Base-by-base conservation (phyloP, 2,329 filamentous ascomycete species). In the Cladosporium cucumerinum region DNA sequence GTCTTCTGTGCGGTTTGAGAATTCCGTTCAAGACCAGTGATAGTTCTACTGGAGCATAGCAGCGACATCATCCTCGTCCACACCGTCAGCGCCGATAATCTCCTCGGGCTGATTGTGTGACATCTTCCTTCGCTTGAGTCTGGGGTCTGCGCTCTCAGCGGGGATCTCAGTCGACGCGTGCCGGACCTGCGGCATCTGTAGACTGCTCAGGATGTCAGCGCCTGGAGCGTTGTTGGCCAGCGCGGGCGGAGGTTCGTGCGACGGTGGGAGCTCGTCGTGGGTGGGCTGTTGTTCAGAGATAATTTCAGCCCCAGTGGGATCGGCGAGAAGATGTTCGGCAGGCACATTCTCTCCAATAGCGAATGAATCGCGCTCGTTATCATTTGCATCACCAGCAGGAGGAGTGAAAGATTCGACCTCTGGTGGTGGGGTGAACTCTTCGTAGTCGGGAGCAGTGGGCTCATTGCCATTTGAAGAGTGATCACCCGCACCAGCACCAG, bases 381-480 rank as follows among this genome's bases (percentile, higher is more conserved):
- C 69, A 8, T 63, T 57, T 5, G 75, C 78, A 59, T 76, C 73
- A 0, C 81, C 83, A 8, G 78, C 81, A 59, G 82, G 79, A 60
- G 82, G 79, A 0, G 93, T 97, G 64, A 97, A 83, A 6, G 89
- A 90, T 77, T 98, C 94, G 65, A 96, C 84, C 70, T 93, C 87
- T 1, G 94, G 93, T 36, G 92, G 87, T 66, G 88, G 87, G 68
- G 92, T 90, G 64, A 77, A 76, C 39, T 71, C 68, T 65, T 77
- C 75, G 7, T 74, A 66, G 49, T 72, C 68, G 26, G 68, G 69
- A 26, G 67, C 68, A 43, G 58, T 51, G 23, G 62, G 64, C 16
- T 67, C 66, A 23, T 54, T 49, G 55, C 66, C 66, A 39, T 66
- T 66, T 14, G 52, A 18, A 23, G 46, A 23, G n/a, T 28, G 14